Conservation (phyloP, 2,329 filamentous ascomycete genomes). For the Stenocarpella maydis region DNA sequence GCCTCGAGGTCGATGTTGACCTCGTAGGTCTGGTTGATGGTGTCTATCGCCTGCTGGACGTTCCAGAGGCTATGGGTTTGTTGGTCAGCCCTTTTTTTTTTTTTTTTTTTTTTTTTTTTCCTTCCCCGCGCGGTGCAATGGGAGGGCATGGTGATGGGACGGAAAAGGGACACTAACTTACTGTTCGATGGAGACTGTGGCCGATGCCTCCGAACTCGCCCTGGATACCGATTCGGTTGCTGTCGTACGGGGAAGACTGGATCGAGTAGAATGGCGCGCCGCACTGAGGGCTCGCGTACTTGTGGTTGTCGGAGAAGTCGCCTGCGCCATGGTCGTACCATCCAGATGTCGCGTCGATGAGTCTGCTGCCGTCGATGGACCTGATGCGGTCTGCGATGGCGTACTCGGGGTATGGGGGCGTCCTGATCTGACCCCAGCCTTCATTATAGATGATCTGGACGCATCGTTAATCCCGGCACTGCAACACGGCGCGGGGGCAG, state of each 20-base stretch:
- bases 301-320: constrained; percentile 74
- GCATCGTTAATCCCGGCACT: neutral
- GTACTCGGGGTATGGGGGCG: constrained; percentile 62
- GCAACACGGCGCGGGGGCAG: no score
- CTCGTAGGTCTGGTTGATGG: constrained; percentile 74
- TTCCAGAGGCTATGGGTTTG: constrained; percentile 66
- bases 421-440: constrained; percentile 70
- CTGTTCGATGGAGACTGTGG: constrained; percentile 68
- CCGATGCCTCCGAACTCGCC: constrained; percentile 78
- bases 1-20: constrained; percentile 63
- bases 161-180: constrained; percentile 45
- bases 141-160: neutral
- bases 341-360: constrained; percentile 69
- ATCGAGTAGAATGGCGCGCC: constrained; percentile 73
- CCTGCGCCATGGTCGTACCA: constrained; percentile 75
- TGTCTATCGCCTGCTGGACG: constrained; percentile 62
- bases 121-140: no score
- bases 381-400: constrained; percentile 63
- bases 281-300: constrained; percentile 76
- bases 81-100: neutral
- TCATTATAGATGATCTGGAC: constrained; percentile 72
- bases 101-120: no score
- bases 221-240: constrained; percentile 69
- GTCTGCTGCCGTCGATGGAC: constrained; percentile 67
- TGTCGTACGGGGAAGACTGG: constrained; percentile 63